A percentile compares a stretch with the other conserved stretches of the same genome.
phyloP scores from a whole-genome alignment of 140 eudicot genomes.

The Bidens hawaiensis region DNA sequence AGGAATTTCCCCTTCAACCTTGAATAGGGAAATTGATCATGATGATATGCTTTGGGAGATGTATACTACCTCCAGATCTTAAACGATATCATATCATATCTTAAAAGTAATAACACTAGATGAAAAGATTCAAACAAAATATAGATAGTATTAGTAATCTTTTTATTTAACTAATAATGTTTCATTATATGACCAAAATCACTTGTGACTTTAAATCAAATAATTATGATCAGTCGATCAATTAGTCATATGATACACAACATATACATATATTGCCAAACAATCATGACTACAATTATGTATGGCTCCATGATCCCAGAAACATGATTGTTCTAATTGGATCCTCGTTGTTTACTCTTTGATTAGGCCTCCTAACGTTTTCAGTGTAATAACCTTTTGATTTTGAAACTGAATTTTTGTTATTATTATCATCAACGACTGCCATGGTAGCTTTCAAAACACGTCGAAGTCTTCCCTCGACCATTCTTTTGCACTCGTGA shows the following conservation, averaged over 20 bases:
- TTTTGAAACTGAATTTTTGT: not conserved
- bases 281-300: constrained; percentile 21
- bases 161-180: not conserved
- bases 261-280: not conserved
- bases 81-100: too few relatives aligned
- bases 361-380: constrained; percentile 30
- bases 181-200: not conserved
- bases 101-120: not conserved
- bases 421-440: constrained; percentile 1
- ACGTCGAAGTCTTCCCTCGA: constrained; percentile 38
- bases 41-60: too few relatives aligned
- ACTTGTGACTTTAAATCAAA: constrained; percentile 14
- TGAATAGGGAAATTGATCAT: too few relatives aligned
- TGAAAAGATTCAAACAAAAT: not conserved
- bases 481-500: constrained; percentile 33
- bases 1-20: too few relatives aligned
- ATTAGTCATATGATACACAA: constrained; percentile 12
- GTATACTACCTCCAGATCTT: too few relatives aligned
- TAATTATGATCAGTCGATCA: constrained; percentile 1
- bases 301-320: constrained; percentile 71
- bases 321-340: constrained; percentile 71
- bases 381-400: constrained; percentile 6
- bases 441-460: constrained; percentile 17
- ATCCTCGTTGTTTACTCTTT: constrained; percentile 38
- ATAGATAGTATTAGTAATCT: not conserved